Percentiles rank a stretch among this genome's conserved stretches.
Conservation (phyloP, 2,329 filamentous ascomycete genomes). For the Pseudogymnoascus destructans region DNA sequence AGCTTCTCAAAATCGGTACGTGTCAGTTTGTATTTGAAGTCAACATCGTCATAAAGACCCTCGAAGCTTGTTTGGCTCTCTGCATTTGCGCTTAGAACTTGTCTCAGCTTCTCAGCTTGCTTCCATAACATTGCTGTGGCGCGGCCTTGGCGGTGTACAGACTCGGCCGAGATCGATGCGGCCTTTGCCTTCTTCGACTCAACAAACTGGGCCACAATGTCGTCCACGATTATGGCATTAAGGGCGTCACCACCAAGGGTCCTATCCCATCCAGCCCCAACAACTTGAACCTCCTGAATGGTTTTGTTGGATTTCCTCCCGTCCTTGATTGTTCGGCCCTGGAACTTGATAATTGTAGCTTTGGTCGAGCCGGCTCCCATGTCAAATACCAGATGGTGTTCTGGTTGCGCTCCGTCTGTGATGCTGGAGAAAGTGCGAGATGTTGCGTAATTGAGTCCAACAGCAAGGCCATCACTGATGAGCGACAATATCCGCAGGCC, state of each 20-base stretch:
- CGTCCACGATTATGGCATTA: slow-evolving; percentile 76
- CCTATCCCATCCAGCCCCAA: slow-evolving; percentile 79
- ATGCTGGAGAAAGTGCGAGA: slow-evolving; percentile 77
- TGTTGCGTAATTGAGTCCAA: slow-evolving; percentile 91
- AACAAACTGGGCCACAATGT: slow-evolving; percentile 73
- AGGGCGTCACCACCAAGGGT: slow-evolving; percentile 81
- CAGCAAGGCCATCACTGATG: slow-evolving; percentile 79
- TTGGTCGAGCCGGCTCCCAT: slow-evolving; percentile 95
- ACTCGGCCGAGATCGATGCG: slow-evolving; percentile 45
- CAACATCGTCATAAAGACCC: slow-evolving; percentile 78
- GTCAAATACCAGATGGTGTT: slow-evolving; percentile 88
- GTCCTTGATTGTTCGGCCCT: slow-evolving; percentile 80
- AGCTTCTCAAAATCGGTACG: slow-evolving; percentile 72
- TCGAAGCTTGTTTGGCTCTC: slow-evolving; percentile 74
- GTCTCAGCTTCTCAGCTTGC: slow-evolving; percentile 74
- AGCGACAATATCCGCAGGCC: slow-evolving; percentile 75
- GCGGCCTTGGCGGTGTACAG: slow-evolving; percentile 63
- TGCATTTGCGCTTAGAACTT: slow-evolving; percentile 85
- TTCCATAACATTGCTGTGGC: slow-evolving; percentile 85
- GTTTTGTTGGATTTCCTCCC: slow-evolving; percentile 92
- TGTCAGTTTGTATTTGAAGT: slow-evolving; percentile 82
- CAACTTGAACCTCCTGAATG: slow-evolving; percentile 80
- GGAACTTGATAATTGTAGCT: slow-evolving; percentile 79
- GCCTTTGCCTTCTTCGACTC: slow-evolving; percentile 56
- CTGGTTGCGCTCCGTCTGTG: slow-evolving; percentile 70